These are phyloP conservation scores for Xylariomycetidae sp. DNA, from an alignment of 2,329 filamentous ascomycete species.

Conservation along the genomic window DNA sequence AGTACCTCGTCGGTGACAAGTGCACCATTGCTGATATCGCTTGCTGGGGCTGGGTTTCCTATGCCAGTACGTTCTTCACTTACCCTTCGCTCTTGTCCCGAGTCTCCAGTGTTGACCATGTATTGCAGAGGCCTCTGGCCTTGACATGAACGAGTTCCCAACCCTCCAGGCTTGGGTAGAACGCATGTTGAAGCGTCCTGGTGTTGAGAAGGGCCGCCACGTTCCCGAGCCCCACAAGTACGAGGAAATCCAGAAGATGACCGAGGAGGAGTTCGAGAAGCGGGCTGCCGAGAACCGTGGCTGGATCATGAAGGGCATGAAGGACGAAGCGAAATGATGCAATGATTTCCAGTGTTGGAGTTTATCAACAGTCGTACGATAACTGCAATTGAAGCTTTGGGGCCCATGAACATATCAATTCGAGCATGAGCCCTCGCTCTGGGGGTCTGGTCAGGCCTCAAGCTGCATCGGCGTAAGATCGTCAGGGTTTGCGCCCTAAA, in stretches of 20 bases:
- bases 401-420: too few relatives aligned
- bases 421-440: too few relatives aligned
- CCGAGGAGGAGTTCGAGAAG: conserved; percentile 50
- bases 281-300: conserved; percentile 43
- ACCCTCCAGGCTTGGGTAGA: conserved; percentile 72
- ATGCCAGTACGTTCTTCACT: conserved; percentile 33
- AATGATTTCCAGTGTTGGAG: not conserved
- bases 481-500: too few relatives aligned
- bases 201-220: conserved; percentile 68
- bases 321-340: conserved; percentile 52
- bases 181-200: conserved; percentile 61
- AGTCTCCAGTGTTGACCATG: not conserved
- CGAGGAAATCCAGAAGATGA: conserved; percentile 37
- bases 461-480: too few relatives aligned
- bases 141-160: conserved; percentile 72
- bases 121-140: conserved; percentile 48
- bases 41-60: conserved; percentile 70
- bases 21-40: conserved; percentile 74
- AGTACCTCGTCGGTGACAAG: conserved; percentile 61
- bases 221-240: conserved; percentile 63
- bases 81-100: not conserved
- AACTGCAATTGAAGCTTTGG: too few relatives aligned
- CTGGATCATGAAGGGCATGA: conserved; percentile 68
- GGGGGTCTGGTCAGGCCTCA: too few relatives aligned
- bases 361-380: too few relatives aligned